These are phyloP conservation scores for Crithidia bombi DNA, from an alignment of 208 protist genomes.

Conservation along the genomic window DNA sequence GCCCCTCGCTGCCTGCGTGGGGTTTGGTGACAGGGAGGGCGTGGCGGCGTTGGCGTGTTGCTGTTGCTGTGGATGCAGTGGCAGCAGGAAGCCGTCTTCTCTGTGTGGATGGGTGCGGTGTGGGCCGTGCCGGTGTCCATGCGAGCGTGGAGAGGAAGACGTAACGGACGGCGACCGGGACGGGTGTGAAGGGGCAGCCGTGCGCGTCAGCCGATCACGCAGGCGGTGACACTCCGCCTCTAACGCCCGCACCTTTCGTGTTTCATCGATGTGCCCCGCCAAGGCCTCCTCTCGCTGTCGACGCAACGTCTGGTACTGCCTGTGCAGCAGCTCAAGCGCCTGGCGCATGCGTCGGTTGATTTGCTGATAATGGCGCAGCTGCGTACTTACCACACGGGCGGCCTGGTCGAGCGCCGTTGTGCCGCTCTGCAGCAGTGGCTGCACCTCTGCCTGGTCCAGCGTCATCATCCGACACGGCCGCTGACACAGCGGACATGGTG, in stretches of 20 bases:
- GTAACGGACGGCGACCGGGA: conserved; percentile 8
- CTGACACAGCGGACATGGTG: conserved; percentile 72
- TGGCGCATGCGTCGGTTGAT: conserved; percentile 66
- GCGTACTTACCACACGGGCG: conserved; percentile 48
- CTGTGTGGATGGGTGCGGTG: neutral
- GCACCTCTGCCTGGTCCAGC: conserved; percentile 40
- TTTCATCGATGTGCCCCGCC: conserved; percentile 4
- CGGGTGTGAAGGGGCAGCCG: neutral
- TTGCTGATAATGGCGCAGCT: conserved; percentile 69
- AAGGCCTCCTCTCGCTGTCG: conserved; percentile 19
- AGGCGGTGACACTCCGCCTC: conserved; percentile 19
- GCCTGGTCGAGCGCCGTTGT: conserved; percentile 33
- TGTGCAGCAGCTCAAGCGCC: conserved; percentile 64
- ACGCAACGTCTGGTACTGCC: conserved; percentile 45
- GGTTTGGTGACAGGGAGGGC: neutral
- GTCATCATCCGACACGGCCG: conserved; percentile 52
- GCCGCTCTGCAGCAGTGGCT: conserved; percentile 54
- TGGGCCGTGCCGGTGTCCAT: conserved; percentile 1
- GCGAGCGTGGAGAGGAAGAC: neutral
- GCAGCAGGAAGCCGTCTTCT: neutral
- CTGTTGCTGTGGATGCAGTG: neutral
- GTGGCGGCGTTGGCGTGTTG: neutral
- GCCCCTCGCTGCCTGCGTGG: neutral
- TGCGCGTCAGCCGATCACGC: conserved; percentile 19
- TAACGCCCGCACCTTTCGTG: conserved; percentile 17